phyloP scores from a whole-genome alignment of 371 early-diverging fungal species.

The Mucor plumbeus region DNA sequence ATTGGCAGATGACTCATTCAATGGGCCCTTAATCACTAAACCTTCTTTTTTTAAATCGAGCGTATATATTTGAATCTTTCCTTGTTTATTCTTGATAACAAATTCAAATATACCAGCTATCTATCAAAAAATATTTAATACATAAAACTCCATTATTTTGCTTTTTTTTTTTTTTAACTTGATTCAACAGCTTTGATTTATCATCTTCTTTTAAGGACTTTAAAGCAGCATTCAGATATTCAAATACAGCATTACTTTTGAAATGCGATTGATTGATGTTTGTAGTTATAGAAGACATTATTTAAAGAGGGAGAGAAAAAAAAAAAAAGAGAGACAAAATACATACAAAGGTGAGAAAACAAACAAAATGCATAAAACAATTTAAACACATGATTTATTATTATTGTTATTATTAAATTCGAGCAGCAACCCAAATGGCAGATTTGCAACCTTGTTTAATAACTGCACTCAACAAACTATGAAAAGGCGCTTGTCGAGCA shows the following conservation, averaged over 20 bases:
- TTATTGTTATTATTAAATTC: slow-evolving; percentile 31
- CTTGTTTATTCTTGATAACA: slow-evolving; percentile 68
- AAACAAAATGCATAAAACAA: background rate
- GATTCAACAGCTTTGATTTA: background rate
- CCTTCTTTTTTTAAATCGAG: slow-evolving; percentile 67
- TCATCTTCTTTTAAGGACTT: background rate
- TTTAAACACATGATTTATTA: background rate
- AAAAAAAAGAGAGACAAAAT: background rate
- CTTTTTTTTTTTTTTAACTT: background rate
- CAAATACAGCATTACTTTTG: background rate
- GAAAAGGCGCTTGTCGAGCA: slow-evolving; percentile 82
- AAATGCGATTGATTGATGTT: too few relatives aligned
- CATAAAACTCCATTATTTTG: background rate
- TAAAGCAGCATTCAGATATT: background rate
- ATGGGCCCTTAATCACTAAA: slow-evolving; percentile 57
- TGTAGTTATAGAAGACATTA: background rate
- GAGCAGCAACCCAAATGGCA: slow-evolving; percentile 80
- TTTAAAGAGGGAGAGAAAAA: background rate
- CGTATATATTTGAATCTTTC: slow-evolving; percentile 66
- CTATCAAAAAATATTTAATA: background rate
- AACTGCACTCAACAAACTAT: slow-evolving; percentile 68
- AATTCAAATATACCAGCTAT: slow-evolving; percentile 80
- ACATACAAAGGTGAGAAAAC: background rate
- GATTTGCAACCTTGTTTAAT: slow-evolving; percentile 84
- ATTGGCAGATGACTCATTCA: slow-evolving; percentile 46